These are phyloP conservation scores for Stevia rebaudiana DNA, from an alignment of 140 eudicot genomes.

Conservation along the genomic window DNA sequence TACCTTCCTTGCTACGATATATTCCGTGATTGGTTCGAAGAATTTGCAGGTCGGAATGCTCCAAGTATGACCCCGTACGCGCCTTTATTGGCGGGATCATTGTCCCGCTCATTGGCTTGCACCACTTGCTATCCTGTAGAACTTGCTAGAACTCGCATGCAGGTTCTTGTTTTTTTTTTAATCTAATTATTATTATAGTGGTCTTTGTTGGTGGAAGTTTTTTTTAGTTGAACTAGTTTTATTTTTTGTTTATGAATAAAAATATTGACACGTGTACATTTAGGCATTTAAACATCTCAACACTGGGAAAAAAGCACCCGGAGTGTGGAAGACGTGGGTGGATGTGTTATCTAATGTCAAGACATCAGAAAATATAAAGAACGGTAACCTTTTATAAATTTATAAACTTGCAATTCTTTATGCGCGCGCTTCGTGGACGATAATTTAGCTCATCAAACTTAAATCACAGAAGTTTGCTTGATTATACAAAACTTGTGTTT, in stretches of 20 bases:
- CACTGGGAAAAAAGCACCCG: constrained; percentile 66
- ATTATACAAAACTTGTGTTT: not conserved
- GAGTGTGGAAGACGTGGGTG: constrained; percentile 61
- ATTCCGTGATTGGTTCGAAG: constrained; percentile 70
- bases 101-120: constrained; percentile 95
- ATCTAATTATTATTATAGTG: too few species aligned
- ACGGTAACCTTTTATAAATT: constrained; percentile 33
- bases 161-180: too few species aligned
- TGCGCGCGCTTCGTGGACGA: not conserved
- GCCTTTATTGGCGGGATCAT: constrained; percentile 84
- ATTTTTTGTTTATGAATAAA: not conserved
- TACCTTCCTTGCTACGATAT: constrained; percentile 91
- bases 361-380: constrained; percentile 39
- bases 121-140: constrained; percentile 90
- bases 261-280: not conserved
- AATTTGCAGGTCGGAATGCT: constrained; percentile 54
- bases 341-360: constrained; percentile 58
- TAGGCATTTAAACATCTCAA: constrained; percentile 71
- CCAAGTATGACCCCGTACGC: constrained; percentile 74
- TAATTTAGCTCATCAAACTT: not conserved
- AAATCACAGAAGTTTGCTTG: not conserved
- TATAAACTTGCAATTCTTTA: not conserved
- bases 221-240: not conserved
- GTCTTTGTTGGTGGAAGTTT: not conserved
- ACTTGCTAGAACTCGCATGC: constrained; percentile 97